Conservation (phyloP, 345 rosid species). For the Leavenworthia alabamica region DNA sequence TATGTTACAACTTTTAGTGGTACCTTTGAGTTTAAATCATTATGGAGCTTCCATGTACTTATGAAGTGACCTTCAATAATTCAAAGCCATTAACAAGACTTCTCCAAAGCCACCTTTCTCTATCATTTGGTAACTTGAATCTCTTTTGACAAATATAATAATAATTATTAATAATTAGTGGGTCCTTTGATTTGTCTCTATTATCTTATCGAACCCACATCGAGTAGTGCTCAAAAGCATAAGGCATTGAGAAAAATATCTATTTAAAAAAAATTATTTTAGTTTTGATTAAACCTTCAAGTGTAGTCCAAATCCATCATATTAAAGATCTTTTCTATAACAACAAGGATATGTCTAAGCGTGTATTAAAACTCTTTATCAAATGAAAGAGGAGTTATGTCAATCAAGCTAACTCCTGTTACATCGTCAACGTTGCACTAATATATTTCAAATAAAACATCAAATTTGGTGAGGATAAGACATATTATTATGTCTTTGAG, state of each 20-base stretch:
- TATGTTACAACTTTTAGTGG: constrained; percentile 24
- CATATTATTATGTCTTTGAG: not conserved
- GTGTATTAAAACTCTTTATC: not conserved
- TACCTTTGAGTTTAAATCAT: constrained; percentile 30
- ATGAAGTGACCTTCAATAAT: constrained; percentile 24
- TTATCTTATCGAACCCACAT: not conserved
- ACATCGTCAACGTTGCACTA: constrained; percentile 21
- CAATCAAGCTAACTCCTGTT: constrained; percentile 15
- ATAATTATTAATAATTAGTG: not conserved
- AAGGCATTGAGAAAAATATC: not conserved
- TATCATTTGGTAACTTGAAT: constrained; percentile 23
- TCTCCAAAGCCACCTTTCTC: constrained; percentile 29
- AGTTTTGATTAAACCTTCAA: not conserved
- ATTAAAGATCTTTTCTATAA: not conserved
- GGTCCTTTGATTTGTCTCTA: not conserved
- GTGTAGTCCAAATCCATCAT: not conserved
- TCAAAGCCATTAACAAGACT: constrained; percentile 20
- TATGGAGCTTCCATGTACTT: constrained; percentile 17
- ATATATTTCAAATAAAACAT: not conserved
- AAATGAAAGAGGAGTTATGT: not conserved
- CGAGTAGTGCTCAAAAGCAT: constrained; percentile 1
- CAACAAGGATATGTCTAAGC: not conserved
- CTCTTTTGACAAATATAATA: not conserved
- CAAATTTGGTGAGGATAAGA: constrained; percentile 19
- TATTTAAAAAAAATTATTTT: not conserved